These are phyloP conservation scores for Neonectria hederae DNA, from an alignment of 2,329 filamentous ascomycete species.

Conservation along the genomic window DNA sequence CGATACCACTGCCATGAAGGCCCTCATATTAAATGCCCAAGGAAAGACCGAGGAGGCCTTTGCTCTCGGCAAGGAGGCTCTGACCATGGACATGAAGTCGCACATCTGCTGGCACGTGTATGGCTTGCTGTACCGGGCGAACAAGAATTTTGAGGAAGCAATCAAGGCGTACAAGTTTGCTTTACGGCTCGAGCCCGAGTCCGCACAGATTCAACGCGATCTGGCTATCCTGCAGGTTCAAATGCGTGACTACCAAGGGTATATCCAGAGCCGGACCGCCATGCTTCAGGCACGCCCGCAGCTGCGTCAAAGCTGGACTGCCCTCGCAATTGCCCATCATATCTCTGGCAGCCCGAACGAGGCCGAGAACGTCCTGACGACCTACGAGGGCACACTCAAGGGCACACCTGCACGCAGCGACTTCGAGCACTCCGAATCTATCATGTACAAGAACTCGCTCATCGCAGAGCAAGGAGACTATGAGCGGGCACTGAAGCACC, in stretches of 20 bases:
- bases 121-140: slow-evolving; percentile 88
- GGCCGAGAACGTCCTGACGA: slow-evolving; percentile 90
- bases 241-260: slow-evolving; percentile 94
- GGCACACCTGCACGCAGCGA: slow-evolving; percentile 78
- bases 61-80: slow-evolving; percentile 86
- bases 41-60: slow-evolving; percentile 96
- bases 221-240: slow-evolving; percentile 93
- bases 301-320: slow-evolving; percentile 94
- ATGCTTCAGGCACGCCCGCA: slow-evolving; percentile 89
- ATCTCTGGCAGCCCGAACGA: slow-evolving; percentile 84
- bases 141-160: slow-evolving; percentile 98
- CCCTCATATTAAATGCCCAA: slow-evolving; percentile 91
- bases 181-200: slow-evolving; percentile 91
- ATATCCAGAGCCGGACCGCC: slow-evolving; percentile 85
- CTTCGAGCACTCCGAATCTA: slow-evolving; percentile 91
- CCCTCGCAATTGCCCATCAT: slow-evolving; percentile 93
- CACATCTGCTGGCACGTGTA: slow-evolving; percentile 99
- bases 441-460: slow-evolving; percentile 93
- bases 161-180: slow-evolving; percentile 99
- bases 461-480: slow-evolving; percentile 90
- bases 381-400: slow-evolving; percentile 94
- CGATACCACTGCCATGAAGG: slow-evolving; percentile 99
- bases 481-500: slow-evolving; percentile 84
- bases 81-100: slow-evolving; percentile 98
- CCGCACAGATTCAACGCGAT: slow-evolving; percentile 91